Evolutionary conservation across 2,329 filamentous ascomycete species (phyloP), one percentile per base, ranked within the genome.

Genomic region (Aspergillus nomiae): DNA sequence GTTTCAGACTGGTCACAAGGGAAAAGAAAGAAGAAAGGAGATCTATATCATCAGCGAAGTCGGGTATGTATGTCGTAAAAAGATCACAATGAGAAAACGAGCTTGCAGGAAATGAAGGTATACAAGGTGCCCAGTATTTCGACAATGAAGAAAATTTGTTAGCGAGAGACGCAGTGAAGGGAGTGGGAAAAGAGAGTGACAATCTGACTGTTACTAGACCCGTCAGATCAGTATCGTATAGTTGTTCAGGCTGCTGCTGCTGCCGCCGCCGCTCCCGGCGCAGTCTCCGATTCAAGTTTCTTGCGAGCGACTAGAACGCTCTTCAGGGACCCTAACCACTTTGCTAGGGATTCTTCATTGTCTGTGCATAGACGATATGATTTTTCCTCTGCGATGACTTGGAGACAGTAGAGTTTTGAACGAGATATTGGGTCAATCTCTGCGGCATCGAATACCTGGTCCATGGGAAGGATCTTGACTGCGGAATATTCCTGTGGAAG

Each of bases 381-480:
- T 79, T 92, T 95, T 74, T 98, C 94, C 71, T 97, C 94, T 41
- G 91, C 92, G 72, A 99, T 97, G 71, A 98, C 86, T 78, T 98
- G 94, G 75, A 98, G 84, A 77, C 95, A 98, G 74, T 91, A 89
- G 54, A 85, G 86, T 81, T 97, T 97, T 69, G 89, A 95, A 73
- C 86, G 90, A 71, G 91, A 94, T 66, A 96, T 82, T 0, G 94
- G 90, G 69, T 98, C 92, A 60, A 97, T 92, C 73, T 98, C 95
- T 26, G 97, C 94, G 1, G 92, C 94, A 70, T 96, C 92, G 71
- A 98, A 90, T 59, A 99, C 89, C 60, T 85, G 88, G 10, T 87
- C 83, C 70, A 98, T 87, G 4, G 91, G 88, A 38, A 97, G 82
- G 70, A 99, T 91, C 70, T 93, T 89, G 65, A 91, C 85, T 0